Conservation (phyloP, 345 rosid genomes). For the Pugionium cornutum region DNA sequence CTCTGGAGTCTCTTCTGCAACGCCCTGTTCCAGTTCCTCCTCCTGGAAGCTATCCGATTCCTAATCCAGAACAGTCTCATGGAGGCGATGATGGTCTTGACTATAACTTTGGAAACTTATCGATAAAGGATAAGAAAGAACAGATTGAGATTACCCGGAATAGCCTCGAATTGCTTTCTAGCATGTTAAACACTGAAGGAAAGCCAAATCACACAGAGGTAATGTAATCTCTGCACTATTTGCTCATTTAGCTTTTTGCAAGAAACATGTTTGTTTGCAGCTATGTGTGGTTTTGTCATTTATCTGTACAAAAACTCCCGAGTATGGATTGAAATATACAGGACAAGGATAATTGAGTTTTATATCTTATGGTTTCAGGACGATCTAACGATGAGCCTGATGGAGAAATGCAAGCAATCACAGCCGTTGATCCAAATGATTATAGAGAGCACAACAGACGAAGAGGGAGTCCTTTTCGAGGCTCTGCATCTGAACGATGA, state of each 20-base stretch:
- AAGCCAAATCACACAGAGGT: conserved; percentile 59
- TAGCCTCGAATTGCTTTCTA: conserved; percentile 78
- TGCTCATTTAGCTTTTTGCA: background rate
- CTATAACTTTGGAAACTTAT: conserved; percentile 45
- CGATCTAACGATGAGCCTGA: conserved; percentile 60
- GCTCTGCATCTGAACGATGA: conserved; percentile 77
- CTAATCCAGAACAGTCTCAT: conserved; percentile 40
- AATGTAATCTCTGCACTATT: conserved; percentile 10
- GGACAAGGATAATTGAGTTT: background rate
- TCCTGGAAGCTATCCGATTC: conserved; percentile 55
- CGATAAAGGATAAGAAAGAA: conserved; percentile 63
- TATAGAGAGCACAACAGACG: conserved; percentile 70
- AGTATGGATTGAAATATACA: no score
- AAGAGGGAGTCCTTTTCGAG: conserved; percentile 73
- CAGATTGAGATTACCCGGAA: conserved; percentile 58
- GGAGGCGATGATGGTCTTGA: conserved; percentile 37
- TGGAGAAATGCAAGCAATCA: conserved; percentile 78
- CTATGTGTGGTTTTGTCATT: background rate
- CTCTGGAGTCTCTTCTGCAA: conserved; percentile 57
- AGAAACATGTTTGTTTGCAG: background rate
- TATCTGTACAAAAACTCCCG: no score
- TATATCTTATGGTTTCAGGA: conserved; percentile 50
- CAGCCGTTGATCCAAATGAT: conserved; percentile 67
- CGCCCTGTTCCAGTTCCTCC: conserved; percentile 60
- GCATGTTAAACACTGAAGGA: conserved; percentile 61